A percentile compares a stretch with the other conserved stretches of the same genome.
phyloP scores from a whole-genome alignment of 2,329 filamentous ascomycete species.

The Xylaria sp. region DNA sequence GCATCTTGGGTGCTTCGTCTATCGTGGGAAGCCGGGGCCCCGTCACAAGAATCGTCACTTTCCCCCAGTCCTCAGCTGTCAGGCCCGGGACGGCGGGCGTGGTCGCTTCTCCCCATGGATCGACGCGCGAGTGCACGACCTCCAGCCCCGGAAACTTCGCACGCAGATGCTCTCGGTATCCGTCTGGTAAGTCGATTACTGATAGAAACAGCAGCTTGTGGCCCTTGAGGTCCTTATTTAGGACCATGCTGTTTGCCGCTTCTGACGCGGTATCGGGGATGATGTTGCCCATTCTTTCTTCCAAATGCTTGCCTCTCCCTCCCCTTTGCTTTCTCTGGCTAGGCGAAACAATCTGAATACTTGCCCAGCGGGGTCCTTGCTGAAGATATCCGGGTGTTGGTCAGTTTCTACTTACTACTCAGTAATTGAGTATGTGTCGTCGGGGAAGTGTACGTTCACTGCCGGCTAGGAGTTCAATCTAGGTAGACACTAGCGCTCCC shows the following conservation, averaged over 20 bases:
- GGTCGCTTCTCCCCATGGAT: slow-evolving; percentile 41
- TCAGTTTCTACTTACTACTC: background rate
- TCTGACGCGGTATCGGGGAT: background rate
- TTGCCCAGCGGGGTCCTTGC: background rate
- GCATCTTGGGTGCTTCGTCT: slow-evolving; percentile 59
- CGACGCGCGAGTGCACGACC: slow-evolving; percentile 52
- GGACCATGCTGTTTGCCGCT: background rate
- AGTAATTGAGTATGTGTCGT: background rate
- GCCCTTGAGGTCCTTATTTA: slow-evolving; percentile 54
- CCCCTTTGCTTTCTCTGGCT: background rate
- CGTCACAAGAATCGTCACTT: slow-evolving; percentile 62
- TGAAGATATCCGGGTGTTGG: background rate
- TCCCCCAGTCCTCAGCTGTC: slow-evolving; percentile 55
- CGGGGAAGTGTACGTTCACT: background rate
- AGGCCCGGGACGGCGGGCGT: slow-evolving; percentile 47
- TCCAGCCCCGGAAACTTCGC: slow-evolving; percentile 58
- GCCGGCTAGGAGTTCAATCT: background rate
- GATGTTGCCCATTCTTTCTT: slow-evolving; percentile 33
- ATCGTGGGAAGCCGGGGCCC: slow-evolving; percentile 56
- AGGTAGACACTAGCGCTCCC: background rate
- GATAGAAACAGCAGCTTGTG: slow-evolving; percentile 61
- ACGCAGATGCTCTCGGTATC: slow-evolving; percentile 53
- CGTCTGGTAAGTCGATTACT: slow-evolving; percentile 48
- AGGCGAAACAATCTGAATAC: background rate
- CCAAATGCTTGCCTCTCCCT: background rate